Conservation (phyloP, 306 rosid species). For the Casuarina glauca region DNA sequence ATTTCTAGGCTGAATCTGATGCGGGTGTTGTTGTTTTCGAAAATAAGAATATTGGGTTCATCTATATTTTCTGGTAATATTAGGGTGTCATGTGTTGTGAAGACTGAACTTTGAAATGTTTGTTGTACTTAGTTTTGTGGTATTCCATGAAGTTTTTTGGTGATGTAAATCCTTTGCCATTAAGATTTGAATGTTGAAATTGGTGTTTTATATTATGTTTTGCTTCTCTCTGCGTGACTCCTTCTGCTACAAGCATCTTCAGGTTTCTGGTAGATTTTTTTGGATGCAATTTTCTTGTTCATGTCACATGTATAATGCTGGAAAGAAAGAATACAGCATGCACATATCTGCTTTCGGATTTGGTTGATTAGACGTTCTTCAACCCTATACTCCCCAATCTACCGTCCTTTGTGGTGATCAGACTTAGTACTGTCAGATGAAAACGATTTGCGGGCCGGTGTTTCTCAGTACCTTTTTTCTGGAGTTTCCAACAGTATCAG, state of each 20-base stretch:
- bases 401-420: no score
- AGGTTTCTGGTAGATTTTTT: no score
- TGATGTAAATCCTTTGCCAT: conserved; percentile 12
- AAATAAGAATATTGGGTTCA: background rate
- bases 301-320: no score
- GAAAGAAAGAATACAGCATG: background rate
- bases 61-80: background rate
- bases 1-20: background rate
- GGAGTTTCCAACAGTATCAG: background rate
- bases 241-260: no score
- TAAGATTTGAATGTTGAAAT: conserved; percentile 14
- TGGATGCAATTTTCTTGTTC: no score
- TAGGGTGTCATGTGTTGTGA: no score
- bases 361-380: background rate
- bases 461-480: background rate
- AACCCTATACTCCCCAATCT: no score
- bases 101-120: background rate
- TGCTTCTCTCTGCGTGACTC: background rate
- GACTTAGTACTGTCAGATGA: no score
- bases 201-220: background rate
- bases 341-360: background rate
- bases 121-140: conserved; percentile 2
- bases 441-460: no score
- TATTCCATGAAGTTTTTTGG: conserved; percentile 1
- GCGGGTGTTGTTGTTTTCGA: background rate